Percentiles rank a stretch among this genome's conserved stretches.
Conservation (phyloP, 805 yeast genomes). For the Ogataea saltuana region DNA sequence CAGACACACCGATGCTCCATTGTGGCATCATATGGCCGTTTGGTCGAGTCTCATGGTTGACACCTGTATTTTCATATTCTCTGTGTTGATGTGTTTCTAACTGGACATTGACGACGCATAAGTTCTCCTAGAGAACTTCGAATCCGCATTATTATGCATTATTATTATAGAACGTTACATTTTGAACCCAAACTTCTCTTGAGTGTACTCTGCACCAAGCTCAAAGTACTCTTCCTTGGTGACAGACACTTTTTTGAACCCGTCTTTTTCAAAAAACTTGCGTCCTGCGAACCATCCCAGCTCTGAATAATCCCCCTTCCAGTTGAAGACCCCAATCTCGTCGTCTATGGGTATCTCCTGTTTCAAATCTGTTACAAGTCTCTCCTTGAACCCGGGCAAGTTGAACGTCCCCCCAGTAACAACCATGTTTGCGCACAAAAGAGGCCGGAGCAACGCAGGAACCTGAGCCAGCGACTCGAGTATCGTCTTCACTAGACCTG, state of each 20-base stretch:
- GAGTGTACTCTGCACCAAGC: constrained; percentile 59
- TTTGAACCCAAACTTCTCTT: constrained; percentile 35
- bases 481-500: constrained; percentile 73
- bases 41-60: constrained; percentile 43
- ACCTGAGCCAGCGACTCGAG: constrained; percentile 66
- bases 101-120: too few species aligned
- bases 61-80: constrained; percentile 45
- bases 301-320: constrained; percentile 40
- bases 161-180: constrained; percentile 1
- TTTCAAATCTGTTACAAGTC: constrained; percentile 63
- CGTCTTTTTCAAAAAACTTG: constrained; percentile 45
- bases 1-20: constrained; percentile 39
- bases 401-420: constrained; percentile 82
- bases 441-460: constrained; percentile 73
- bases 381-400: constrained; percentile 61
- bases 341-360: constrained; percentile 72
- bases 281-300: constrained; percentile 57
- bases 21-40: constrained; percentile 45
- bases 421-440: constrained; percentile 76
- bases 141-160: too few species aligned
- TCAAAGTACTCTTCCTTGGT: constrained; percentile 82
- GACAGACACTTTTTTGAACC: constrained; percentile 54
- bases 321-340: constrained; percentile 52
- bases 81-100: constrained; percentile 31
- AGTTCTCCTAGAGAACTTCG: too few species aligned